Percentiles rank a stretch among this genome's conserved stretches.
Conservation (phyloP, 2,329 filamentous ascomycete species). For the Neophaeococcomyces mojaviensis region DNA sequence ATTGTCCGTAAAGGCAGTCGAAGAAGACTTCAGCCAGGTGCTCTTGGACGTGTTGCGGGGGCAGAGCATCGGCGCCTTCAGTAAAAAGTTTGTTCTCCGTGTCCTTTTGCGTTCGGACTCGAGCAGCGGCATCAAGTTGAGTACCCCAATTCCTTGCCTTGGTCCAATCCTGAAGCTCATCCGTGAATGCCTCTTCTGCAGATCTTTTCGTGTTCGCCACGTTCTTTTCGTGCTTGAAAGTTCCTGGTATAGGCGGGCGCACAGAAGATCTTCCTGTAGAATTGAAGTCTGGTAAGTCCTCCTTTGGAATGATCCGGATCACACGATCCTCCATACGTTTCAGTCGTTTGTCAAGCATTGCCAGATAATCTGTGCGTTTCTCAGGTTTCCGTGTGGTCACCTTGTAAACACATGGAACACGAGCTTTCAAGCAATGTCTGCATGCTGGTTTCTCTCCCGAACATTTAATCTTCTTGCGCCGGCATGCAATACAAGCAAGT, state of each 20-base stretch:
- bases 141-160: conserved; percentile 38
- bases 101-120: conserved; percentile 53
- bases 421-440: conserved; percentile 87
- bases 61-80: conserved; percentile 76
- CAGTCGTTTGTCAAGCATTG: conserved; percentile 90
- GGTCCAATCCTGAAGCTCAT: conserved; percentile 75
- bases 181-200: conserved; percentile 79
- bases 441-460: conserved; percentile 96
- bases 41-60: conserved; percentile 79
- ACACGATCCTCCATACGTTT: conserved; percentile 98
- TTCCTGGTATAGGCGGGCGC: conserved; percentile 64
- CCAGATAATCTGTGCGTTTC: conserved; percentile 96
- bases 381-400: conserved; percentile 90
- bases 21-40: conserved; percentile 93
- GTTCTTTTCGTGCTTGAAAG: conserved; percentile 32
- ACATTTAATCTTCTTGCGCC: conserved; percentile 95
- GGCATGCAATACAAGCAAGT: conserved; percentile 88
- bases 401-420: conserved; percentile 96
- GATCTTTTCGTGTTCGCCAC: conserved; percentile 63
- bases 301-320: conserved; percentile 87
- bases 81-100: conserved; percentile 68
- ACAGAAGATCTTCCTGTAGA: conserved; percentile 72
- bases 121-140: conserved; percentile 39
- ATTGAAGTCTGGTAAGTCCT: conserved; percentile 62
- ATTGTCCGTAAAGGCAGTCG: conserved; percentile 89